Base-by-base conservation (phyloP, 176 grass and related monocot genomes). In the Rhipidocladum racemiflorum region DNA sequence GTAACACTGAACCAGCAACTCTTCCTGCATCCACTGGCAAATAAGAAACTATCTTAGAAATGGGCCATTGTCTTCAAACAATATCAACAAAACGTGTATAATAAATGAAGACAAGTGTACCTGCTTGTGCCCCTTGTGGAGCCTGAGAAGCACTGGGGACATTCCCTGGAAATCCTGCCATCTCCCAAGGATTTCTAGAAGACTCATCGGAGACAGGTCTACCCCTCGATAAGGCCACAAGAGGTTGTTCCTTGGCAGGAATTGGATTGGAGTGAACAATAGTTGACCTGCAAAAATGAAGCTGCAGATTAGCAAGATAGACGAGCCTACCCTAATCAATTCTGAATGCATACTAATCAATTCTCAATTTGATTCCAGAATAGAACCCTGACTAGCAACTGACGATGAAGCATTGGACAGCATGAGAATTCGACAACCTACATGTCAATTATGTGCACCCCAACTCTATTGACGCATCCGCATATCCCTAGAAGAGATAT, bases 261-360 rank as follows among this genome's bases (percentile, higher is more conserved):
- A 98, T 84, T 53, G 92, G 90, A 88, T 65, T 84, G 7, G 92
- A 91, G 68, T 98, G 91, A 74, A 98, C 89, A 70, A 95, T 51
- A 35, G 96, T 98, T 28, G 96, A 93, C 91, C 96, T 98, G 74
- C 45, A 68, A 72, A 72, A 77, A 88, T 42, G 46, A 70, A 83
- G 13, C 3, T 30, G 40, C 18, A 85, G n/a, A 57, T 85, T 65
- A 93, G 24, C n/a, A 72, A 87, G 65, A 45, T 9, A 21, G 13
- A 1, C 40, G 59, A 23, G 1, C 15, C 63, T 85, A n/a, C 4
- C 20, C 20, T 61, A 27, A n/a, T n/a, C n/a, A n/a, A 83, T 39
- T 90, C 9, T 42, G 6, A 76, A 76, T 0, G 0, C 77, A 84
- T 59, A 63, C 63, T 64, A 57, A 64, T 72, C 63, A 76, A 76